phyloP scores from a whole-genome alignment of 768 basidiomycete species.

The Suillus decipiens region DNA sequence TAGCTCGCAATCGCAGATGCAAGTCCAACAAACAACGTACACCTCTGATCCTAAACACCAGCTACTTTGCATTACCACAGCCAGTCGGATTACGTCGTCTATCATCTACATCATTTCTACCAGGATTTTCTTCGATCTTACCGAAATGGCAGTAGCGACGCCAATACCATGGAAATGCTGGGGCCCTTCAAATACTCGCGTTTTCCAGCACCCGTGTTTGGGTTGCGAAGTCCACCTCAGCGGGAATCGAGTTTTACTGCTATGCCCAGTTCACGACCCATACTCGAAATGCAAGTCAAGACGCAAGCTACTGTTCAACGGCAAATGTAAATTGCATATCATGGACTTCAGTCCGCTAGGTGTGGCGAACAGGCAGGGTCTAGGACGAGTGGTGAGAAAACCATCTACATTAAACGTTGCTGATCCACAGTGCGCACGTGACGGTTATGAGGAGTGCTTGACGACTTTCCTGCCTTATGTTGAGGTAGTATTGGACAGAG shows the following conservation, averaged over 20 bases:
- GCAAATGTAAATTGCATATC: background rate
- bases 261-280: background rate
- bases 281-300: background rate
- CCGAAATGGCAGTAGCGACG: background rate
- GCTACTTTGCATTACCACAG: background rate
- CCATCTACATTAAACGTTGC: background rate
- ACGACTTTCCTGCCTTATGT: background rate
- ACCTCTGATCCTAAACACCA: background rate
- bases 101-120: background rate
- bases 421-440: fast-evolving
- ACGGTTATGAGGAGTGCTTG: background rate
- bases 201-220: background rate
- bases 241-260: background rate
- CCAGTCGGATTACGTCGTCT: background rate
- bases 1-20: background rate
- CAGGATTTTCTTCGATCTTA: background rate
- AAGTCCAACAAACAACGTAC: background rate
- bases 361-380: background rate
- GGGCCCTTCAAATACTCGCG: background rate
- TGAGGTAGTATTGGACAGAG: background rate
- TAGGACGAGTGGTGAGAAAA: background rate
- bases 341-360: background rate
- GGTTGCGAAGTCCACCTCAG: background rate
- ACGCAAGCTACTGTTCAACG: too few species aligned
- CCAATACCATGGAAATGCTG: background rate